phyloP scores from a whole-genome alignment of 768 basidiomycete species.

The Boletus subcaerulescens region DNA sequence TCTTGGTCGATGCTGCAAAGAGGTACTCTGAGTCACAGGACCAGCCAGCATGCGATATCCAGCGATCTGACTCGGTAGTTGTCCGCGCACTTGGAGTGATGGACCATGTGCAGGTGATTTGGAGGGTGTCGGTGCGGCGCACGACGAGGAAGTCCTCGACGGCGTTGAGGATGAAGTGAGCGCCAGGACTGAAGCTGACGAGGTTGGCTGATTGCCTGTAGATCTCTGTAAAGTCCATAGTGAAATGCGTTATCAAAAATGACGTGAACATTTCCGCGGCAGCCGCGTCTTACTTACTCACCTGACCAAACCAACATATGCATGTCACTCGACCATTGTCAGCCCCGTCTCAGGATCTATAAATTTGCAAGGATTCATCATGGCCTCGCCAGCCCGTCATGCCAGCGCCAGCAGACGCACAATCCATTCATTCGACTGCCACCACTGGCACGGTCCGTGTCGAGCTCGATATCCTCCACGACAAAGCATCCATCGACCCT shows the following conservation, averaged over 20 bases:
- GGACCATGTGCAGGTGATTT: constrained; percentile 79
- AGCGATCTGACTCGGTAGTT: constrained; percentile 31
- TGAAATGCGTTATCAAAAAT: neutral
- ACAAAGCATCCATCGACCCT: constrained; percentile 22
- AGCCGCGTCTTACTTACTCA: too few relatives aligned
- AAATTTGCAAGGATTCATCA: constrained; percentile 1
- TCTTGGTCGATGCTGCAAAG: constrained; percentile 73
- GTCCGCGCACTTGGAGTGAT: constrained; percentile 54
- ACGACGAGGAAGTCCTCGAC: constrained; percentile 78
- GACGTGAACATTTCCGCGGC: neutral
- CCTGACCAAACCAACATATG: neutral
- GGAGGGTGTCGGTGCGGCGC: constrained; percentile 79
- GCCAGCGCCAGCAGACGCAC: constrained; percentile 13
- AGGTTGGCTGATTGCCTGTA: constrained; percentile 72
- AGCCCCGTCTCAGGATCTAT: constrained; percentile 8
- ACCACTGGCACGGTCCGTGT: constrained; percentile 9
- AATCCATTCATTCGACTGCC: constrained; percentile 9
- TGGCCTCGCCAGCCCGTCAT: neutral
- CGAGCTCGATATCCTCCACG: constrained; percentile 8
- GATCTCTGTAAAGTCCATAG: constrained; percentile 85
- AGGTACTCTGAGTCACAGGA: constrained; percentile 87
- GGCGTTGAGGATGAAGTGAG: constrained; percentile 82
- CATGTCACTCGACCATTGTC: constrained; percentile 13
- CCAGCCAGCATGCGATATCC: constrained; percentile 80
- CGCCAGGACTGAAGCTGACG: constrained; percentile 81